Evolutionary conservation across 768 basidiomycete genomes (phyloP).

Genomic region (Thelephora ganbajun): DNA sequence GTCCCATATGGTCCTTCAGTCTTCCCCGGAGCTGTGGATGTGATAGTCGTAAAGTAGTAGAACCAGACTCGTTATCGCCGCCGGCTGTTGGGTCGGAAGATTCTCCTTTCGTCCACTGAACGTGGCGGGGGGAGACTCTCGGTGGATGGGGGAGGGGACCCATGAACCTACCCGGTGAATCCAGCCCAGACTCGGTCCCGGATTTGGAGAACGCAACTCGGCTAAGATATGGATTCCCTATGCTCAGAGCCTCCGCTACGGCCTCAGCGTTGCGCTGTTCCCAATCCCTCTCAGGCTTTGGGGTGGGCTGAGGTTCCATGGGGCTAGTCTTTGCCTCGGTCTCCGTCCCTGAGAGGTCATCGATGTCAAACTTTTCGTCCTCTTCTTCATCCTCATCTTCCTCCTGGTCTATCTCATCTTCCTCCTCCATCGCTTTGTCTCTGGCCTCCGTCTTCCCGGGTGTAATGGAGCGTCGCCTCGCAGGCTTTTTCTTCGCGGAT

Average conservation of each 20-base stretch:
- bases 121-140: conserved; percentile 30
- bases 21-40: conserved; percentile 19
- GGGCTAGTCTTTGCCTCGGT: conserved; percentile 7
- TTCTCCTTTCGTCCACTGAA: conserved; percentile 24
- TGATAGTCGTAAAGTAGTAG: conserved; percentile 24
- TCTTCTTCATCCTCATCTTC: conserved; percentile 41
- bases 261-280: conserved; percentile 10
- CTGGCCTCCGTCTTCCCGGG: conserved; percentile 1
- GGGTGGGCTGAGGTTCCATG: conserved; percentile 1
- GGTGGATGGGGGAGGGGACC: conserved; percentile 37
- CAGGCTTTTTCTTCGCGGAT: conserved; percentile 11
- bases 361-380: conserved; percentile 81
- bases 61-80: conserved; percentile 3
- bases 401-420: conserved; percentile 22
- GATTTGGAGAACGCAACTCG: conserved; percentile 23
- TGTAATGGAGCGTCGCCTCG: conserved; percentile 6
- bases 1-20: conserved; percentile 24
- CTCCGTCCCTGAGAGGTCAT: conserved; percentile 63
- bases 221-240: conserved; percentile 17
- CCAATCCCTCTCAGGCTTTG: conserved; percentile 3
- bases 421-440: conserved; percentile 22
- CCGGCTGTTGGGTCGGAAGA: too few species aligned
- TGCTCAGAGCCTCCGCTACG: conserved; percentile 20
- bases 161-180: conserved; percentile 48
- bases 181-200: conserved; percentile 41